Base-by-base conservation (phyloP, 106 monocot species). In the Gastrodia elata region DNA sequence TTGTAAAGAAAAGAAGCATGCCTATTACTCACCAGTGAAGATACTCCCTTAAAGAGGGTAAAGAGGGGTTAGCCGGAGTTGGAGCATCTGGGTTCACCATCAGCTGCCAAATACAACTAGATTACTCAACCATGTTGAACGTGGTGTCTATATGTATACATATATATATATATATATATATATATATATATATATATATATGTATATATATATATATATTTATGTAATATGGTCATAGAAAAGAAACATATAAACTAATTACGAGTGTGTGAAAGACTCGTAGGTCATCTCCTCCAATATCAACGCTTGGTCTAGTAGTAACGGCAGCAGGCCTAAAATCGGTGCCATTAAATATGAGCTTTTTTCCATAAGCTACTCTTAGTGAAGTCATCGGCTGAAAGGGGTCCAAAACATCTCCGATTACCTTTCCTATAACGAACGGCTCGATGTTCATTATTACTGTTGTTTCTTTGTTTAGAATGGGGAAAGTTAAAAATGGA, bases 41-140 rank as follows among this genome's bases (percentile, higher is more conserved):
- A 57, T 80, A 80, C 42, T 80, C 80, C 40, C 71, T 76, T n/a
- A n/a, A n/a, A n/a, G n/a, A n/a, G n/a, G n/a, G n/a, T 22, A 80
- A 33, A 36, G 40, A 40, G 64, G 75, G 71, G n/a, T 80, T 58
- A 38, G 71, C 76, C n/a, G 80, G 75, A 8, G 61, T 80, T 61
- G 80, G 80, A 22, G 80, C 71, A 76, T 80, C 80, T 4, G 70
- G 74, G 43, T 80, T 71, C 10, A 76, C 59, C 80, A 80, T 75
- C 33, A 80, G 39, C 80, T 80, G 20, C 68, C 52, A 0, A 27
- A 40, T 22, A 25, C 24, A 28, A 59, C 0, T 24, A n/a, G 2
- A 57, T 2, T 6, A 6, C 2, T 25, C 8, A 25, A n/a, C n/a
- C n/a, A 25, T 25, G 6, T 43, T 8, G 9, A 14, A 8, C 9